Base-by-base conservation (phyloP, 2,329 filamentous ascomycete genomes). In the Exophiala aquamarina region DNA sequence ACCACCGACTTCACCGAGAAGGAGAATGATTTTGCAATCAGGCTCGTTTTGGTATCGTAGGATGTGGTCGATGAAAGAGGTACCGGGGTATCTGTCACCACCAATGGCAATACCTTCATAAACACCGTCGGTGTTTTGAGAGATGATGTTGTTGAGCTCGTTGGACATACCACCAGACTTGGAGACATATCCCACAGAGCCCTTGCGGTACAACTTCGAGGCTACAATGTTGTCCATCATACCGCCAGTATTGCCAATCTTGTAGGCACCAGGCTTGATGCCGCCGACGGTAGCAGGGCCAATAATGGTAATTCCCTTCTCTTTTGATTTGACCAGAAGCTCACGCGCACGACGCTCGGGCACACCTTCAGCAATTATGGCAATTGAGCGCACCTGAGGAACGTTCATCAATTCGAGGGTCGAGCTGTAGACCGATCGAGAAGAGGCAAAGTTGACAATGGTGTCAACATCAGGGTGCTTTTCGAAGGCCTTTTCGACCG, bases 151-250 rank as follows among this genome's bases (percentile, higher is more conserved):
- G 87, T 98, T 98, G 66, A 98, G 78, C 80, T 98, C 93, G 82
- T 98, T 98, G 74, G 93, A 97, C 93, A 98, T 98, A 77, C 93
- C 93, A 69, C 93, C 93, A 50, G 93, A 98, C 82, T 98, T 98
- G 81, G 92, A 97, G 73, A 98, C 93, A 74, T 98, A 98, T 64
- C 89, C 93, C 60, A 98, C 91, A 62, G 93, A 97, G 64, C 93
- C 93, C 77, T 93, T 93, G 75, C 93, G 92, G 85, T 98, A 98
- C 54, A 98, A 89, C 85, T 98, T 98, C 71, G 93, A 97, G 62
- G 93, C 90, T 58, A 98, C 93, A 66, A 98, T 98, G 83, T 98
- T 98, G 83, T 98, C 93, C 93, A 98, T 98, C 93, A 98, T 98
- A 74, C 93, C 93, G 82, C 93, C 93, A 65, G 93, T 98, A 83